A percentile compares a stretch with the other conserved stretches of the same genome.
Conservation (phyloP, 2,329 filamentous ascomycete species). For the Akanthomyces muscarius region DNA sequence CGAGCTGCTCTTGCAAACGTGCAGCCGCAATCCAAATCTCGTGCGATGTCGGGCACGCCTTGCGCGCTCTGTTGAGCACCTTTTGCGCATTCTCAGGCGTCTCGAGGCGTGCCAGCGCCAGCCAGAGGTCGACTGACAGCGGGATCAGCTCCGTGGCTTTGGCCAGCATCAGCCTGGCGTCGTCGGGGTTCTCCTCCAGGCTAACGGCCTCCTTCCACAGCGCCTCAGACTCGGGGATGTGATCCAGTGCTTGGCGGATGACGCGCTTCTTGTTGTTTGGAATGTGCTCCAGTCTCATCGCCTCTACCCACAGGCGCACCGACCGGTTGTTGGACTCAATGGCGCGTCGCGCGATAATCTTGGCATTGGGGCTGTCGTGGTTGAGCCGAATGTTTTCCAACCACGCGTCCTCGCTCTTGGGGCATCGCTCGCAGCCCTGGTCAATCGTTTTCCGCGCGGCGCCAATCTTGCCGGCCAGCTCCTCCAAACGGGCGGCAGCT, state of each 20-base stretch:
- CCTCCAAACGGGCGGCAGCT: slow-evolving; percentile 85
- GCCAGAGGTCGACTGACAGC: slow-evolving; percentile 89
- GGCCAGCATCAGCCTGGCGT: slow-evolving; percentile 82
- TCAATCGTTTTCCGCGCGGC: slow-evolving; percentile 85
- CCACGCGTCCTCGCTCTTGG: slow-evolving; percentile 94
- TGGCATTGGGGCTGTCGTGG: slow-evolving; percentile 79
- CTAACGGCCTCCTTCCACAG: slow-evolving; percentile 99
- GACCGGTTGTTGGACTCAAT: slow-evolving; percentile 89
- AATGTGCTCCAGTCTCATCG: slow-evolving; percentile 86
- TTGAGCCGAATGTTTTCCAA: slow-evolving; percentile 92
- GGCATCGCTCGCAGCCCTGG: slow-evolving; percentile 83
- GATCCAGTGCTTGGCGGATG: slow-evolving; percentile 82
- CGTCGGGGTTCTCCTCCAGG: slow-evolving; percentile 81
- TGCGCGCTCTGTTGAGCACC: slow-evolving; percentile 90
- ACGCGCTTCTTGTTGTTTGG: slow-evolving; percentile 86
- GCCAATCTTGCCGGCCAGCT: slow-evolving; percentile 86
- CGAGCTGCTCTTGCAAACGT: slow-evolving; percentile 81
- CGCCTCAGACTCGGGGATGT: slow-evolving; percentile 88
- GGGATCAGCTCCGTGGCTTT: slow-evolving; percentile 96
- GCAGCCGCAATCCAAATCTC: slow-evolving; percentile 97
- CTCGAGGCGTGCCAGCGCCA: slow-evolving; percentile 86
- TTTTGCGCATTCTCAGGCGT: slow-evolving; percentile 88
- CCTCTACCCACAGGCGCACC: slow-evolving; percentile 88
- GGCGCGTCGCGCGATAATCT: slow-evolving; percentile 89
- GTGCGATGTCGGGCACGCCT: slow-evolving; percentile 86